A percentile compares a stretch with the other conserved stretches of the same genome.
Conservation (phyloP, 192 early-diverging fungal genomes). For the Chytriomyces hyalinus region DNA sequence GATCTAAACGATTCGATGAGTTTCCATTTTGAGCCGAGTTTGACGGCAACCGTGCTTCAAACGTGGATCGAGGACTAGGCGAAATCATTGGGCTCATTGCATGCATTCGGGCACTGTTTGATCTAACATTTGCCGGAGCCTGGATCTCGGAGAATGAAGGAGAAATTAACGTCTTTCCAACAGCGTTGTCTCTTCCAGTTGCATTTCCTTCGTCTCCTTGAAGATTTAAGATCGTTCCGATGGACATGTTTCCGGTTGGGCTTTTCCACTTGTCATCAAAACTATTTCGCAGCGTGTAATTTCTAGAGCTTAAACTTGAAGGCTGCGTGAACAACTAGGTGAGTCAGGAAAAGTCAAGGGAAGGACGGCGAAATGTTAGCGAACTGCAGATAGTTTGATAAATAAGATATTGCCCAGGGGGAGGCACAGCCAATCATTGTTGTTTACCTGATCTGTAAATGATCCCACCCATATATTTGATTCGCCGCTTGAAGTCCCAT, state of each 20-base stretch:
- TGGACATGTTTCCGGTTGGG: background rate
- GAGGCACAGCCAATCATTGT: background rate
- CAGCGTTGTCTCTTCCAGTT: background rate
- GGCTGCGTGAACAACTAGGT: too few species aligned
- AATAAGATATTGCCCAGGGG: background rate
- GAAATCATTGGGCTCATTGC: conserved; percentile 5
- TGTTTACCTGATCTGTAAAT: conserved; percentile 7
- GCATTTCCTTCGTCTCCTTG: background rate
- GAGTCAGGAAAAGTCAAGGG: too few species aligned
- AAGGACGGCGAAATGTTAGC: too few species aligned
- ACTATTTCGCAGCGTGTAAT: conserved; percentile 4
- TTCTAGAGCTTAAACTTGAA: background rate
- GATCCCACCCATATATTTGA: conserved; percentile 30
- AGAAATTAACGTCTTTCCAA: too few species aligned
- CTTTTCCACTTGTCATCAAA: conserved; percentile 23
- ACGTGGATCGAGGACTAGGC: background rate
- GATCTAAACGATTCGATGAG: background rate
- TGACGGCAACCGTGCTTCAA: background rate
- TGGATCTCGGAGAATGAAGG: too few species aligned
- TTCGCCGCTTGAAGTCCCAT: conserved; percentile 20
- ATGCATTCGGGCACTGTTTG: background rate
- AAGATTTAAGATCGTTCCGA: background rate
- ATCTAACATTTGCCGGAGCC: background rate
- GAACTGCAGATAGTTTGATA: background rate
- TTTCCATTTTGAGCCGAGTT: conserved; percentile 8